A percentile compares a stretch with the other conserved stretches of the same genome.
Conservation (phyloP, 2,329 filamentous ascomycete genomes). For the Podosphaera leucotricha region DNA sequence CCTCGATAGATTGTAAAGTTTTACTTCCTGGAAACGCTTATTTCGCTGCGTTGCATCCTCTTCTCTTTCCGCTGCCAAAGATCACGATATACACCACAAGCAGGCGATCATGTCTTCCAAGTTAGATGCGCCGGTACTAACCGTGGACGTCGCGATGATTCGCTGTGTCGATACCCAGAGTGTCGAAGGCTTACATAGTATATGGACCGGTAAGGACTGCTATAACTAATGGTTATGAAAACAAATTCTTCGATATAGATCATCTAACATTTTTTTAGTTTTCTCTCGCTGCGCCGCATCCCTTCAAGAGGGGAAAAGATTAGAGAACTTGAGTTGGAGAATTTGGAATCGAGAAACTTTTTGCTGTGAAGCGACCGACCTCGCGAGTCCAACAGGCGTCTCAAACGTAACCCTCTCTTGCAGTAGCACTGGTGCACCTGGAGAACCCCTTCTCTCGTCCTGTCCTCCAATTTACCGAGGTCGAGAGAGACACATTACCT, state of each 20-base stretch:
- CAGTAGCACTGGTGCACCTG: background rate
- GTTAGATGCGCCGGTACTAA: slow-evolving; percentile 66
- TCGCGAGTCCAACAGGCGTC: slow-evolving; percentile 19
- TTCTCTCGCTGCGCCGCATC: slow-evolving; percentile 89
- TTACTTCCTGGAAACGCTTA: background rate
- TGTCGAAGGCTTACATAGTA: slow-evolving; percentile 79
- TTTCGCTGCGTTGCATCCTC: background rate
- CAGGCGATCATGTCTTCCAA: slow-evolving; percentile 46
- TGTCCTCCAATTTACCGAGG: slow-evolving; percentile 28
- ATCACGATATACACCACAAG: background rate
- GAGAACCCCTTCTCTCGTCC: background rate
- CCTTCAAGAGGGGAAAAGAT: slow-evolving; percentile 70
- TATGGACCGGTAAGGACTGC: slow-evolving; percentile 69
- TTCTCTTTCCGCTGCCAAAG: background rate
- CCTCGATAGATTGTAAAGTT: background rate
- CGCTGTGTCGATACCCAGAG: slow-evolving; percentile 88
- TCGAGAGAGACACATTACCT: slow-evolving; percentile 74
- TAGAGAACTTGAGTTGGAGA: slow-evolving; percentile 92
- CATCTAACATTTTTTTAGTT: slow-evolving; percentile 26
- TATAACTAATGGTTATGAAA: background rate
- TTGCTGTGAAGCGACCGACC: slow-evolving; percentile 47
- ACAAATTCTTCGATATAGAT: background rate
- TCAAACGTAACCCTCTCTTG: slow-evolving; percentile 18
- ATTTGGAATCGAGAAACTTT: slow-evolving; percentile 88
- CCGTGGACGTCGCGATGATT: slow-evolving; percentile 76